Percentiles rank a stretch among this genome's conserved stretches.
phyloP scores from a whole-genome alignment of 495 filamentous ascomycete genomes.

The Xylaria sp. region DNA sequence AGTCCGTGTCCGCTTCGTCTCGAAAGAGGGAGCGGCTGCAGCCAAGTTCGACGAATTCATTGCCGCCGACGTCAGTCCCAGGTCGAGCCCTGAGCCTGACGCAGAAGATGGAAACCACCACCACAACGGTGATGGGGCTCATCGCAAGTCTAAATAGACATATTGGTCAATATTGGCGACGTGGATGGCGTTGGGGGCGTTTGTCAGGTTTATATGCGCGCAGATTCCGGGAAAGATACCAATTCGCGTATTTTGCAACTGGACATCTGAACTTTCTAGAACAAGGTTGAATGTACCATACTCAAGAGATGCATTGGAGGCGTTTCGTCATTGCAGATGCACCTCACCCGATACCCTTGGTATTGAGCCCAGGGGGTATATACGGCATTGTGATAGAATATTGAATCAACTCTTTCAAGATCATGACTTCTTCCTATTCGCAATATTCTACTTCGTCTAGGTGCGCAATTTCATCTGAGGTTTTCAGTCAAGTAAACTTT shows the following conservation, averaged over 20 bases:
- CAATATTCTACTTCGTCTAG: not conserved
- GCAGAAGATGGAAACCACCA: constrained; percentile 40
- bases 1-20: constrained; percentile 82
- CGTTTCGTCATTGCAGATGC: constrained; percentile 16
- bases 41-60: constrained; percentile 83
- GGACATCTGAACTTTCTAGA: constrained; percentile 8
- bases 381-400: constrained; percentile 10
- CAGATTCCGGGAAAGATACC: constrained; percentile 23
- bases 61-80: constrained; percentile 64
- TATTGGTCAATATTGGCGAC: not conserved
- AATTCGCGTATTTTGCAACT: constrained; percentile 12
- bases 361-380: not conserved
- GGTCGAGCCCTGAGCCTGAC: constrained; percentile 72
- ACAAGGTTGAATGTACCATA: constrained; percentile 28
- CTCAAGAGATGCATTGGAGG: constrained; percentile 27
- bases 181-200: constrained; percentile 35
- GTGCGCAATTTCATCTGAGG: not conserved
- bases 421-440: not conserved
- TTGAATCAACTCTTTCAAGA: not conserved
- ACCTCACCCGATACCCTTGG: not conserved
- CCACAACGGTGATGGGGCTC: constrained; percentile 45
- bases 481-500: not conserved
- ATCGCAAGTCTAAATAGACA: constrained; percentile 42
- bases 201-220: constrained; percentile 19
- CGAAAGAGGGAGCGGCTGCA: constrained; percentile 58